Conservation (phyloP, 176 grass and related monocot species). For the barley (Hordeum vulgare) region MorexV3_pseudomolecules_assembly NC_058524.1:98721976-98722475, state of each 20-base stretch:
- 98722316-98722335: conserved; percentile 24
- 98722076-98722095: background rate
- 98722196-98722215: background rate
- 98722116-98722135: background rate
- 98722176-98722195: background rate
- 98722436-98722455: background rate
- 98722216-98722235: background rate
- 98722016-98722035: background rate
- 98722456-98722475: conserved; percentile 4
- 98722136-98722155: background rate
- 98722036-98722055: conserved; percentile 13
- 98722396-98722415: background rate
- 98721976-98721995: background rate
- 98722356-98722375: conserved; percentile 17
- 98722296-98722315: background rate
- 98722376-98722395: background rate
- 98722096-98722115: background rate
- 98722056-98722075: background rate
- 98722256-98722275: background rate
- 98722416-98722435: background rate
- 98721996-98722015: background rate
- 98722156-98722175: background rate
- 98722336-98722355: background rate
- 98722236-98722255: background rate
- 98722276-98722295: background rate